Evolutionary conservation across 768 basidiomycete genomes (phyloP), one percentile per base, ranked within the genome.

Genomic region (Calocera cornea): DNA sequence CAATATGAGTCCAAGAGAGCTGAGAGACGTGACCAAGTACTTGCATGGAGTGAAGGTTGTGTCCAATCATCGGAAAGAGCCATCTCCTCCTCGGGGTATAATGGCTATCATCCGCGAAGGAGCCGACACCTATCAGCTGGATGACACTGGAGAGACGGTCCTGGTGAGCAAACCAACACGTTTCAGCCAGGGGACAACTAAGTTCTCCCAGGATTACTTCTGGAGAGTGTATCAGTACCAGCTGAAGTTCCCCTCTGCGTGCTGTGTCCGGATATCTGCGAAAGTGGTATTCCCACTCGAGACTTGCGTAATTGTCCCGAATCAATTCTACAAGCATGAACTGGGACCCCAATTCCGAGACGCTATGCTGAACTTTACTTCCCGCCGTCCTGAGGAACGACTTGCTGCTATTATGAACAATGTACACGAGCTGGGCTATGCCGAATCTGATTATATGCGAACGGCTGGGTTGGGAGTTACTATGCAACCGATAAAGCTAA

Each of bases 1-100:
- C 36, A 79, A 78, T n/a, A 83, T 76, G 0, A 92, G 90, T 70
- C 86, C 83, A 41, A 84, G 80, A 68, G 83, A 87, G 8, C 81
- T 91, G 1, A 79, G 90, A 41, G 78, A 92, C 60, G 80, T 79
- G 73, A 84, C 89, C 0, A 81, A 75, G 1, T 89, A 92, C 75
- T 65, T 44, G 34, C 38, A 38, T 31, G 38, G 82, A 24, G 34
- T 64, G 10, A 38, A 34, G 31, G 54, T 60, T 19, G 19, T 60
- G 5, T 60, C 54, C 2, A 27, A 60, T 8, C 54, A 60, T 31
- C 24, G 54, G 14, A 60, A 60, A 33, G 54, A 60, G 14, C 54
- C 54, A 2, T 29, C 31, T 10, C 54, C 54, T 10, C 54, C 54
- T 12, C 54, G 54, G 31, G 14, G 14, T 10, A 60, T 60, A 29